Evolutionary conservation across 2,329 filamentous ascomycete genomes (phyloP).

Genomic region (Mycocentrospora acerina): DNA sequence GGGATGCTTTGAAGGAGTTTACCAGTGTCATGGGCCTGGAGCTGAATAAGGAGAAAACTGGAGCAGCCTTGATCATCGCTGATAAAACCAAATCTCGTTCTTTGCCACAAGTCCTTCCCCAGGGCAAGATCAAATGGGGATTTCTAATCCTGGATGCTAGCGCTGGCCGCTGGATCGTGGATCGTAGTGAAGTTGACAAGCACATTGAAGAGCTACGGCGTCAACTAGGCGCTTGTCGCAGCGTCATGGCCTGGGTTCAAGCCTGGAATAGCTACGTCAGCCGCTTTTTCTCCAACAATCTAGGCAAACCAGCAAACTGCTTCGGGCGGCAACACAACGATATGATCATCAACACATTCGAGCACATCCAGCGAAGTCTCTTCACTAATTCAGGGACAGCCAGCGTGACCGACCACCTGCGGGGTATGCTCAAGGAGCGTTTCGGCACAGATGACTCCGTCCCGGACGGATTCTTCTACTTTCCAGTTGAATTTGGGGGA

Average conservation of each 20-base stretch:
- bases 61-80: slow-evolving; percentile 50
- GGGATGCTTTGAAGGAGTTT: slow-evolving; percentile 61
- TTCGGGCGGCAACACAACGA: slow-evolving; percentile 59
- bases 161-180: slow-evolving; percentile 60
- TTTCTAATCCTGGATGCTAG: slow-evolving; percentile 59
- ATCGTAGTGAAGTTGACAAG: slow-evolving; percentile 58
- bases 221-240: slow-evolving; percentile 59
- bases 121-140: slow-evolving; percentile 60
- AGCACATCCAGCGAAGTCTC: slow-evolving; percentile 54
- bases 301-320: slow-evolving; percentile 57
- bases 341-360: slow-evolving; percentile 55
- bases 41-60: slow-evolving; percentile 62
- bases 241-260: slow-evolving; percentile 60
- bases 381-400: slow-evolving; percentile 43
- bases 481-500: slow-evolving; percentile 51
- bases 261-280: slow-evolving; percentile 62
- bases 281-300: slow-evolving; percentile 60
- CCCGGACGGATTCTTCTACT: slow-evolving; percentile 51
- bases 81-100: slow-evolving; percentile 19
- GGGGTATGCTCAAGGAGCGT: slow-evolving; percentile 40
- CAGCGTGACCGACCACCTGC: slow-evolving; percentile 58
- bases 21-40: slow-evolving; percentile 56
- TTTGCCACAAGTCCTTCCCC: slow-evolving; percentile 46
- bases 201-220: slow-evolving; percentile 61
- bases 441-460: slow-evolving; percentile 41